phyloP scores from a whole-genome alignment of 495 filamentous ascomycete genomes.

The Cairneyella variabilis region DNA sequence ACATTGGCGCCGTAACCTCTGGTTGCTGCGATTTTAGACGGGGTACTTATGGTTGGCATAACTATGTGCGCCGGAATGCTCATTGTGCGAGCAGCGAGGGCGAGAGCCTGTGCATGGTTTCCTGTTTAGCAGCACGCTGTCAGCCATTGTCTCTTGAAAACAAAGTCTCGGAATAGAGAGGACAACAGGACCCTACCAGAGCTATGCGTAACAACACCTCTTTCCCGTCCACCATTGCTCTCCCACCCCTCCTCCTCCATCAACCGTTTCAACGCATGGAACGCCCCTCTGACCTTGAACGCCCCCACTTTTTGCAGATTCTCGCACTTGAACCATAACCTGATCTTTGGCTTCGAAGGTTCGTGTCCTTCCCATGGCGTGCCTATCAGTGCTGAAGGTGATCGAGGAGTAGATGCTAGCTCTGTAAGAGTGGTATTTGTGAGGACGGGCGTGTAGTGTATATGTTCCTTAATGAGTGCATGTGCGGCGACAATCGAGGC shows the following conservation, averaged over 20 bases:
- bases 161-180: slow-evolving; percentile 2
- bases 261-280: slow-evolving; percentile 78
- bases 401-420: slow-evolving; percentile 70
- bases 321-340: slow-evolving; percentile 95
- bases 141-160: neutral
- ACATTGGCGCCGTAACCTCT: slow-evolving; percentile 70
- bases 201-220: slow-evolving; percentile 88
- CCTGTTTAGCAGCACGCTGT: slow-evolving; percentile 40
- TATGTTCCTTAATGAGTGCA: slow-evolving; percentile 64
- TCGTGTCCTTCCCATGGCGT: slow-evolving; percentile 54
- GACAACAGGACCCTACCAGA: slow-evolving; percentile 55
- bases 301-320: slow-evolving; percentile 88
- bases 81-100: slow-evolving; percentile 70
- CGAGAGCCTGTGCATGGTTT: slow-evolving; percentile 94
- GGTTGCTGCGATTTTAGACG: slow-evolving; percentile 84
- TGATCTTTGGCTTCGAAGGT: slow-evolving; percentile 61
- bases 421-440: slow-evolving; percentile 69
- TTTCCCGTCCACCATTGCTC: slow-evolving; percentile 43
- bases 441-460: slow-evolving; percentile 81
- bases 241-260: slow-evolving; percentile 58
- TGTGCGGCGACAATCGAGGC: slow-evolving; percentile 66
- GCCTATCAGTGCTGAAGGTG: slow-evolving; percentile 40
- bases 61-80: slow-evolving; percentile 70
- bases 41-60: slow-evolving; percentile 81
- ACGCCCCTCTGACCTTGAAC: slow-evolving; percentile 90